These are phyloP conservation scores for Selaginella tamariscina DNA, from an alignment of 75 land plant genomes.

Conservation along the genomic window DNA sequence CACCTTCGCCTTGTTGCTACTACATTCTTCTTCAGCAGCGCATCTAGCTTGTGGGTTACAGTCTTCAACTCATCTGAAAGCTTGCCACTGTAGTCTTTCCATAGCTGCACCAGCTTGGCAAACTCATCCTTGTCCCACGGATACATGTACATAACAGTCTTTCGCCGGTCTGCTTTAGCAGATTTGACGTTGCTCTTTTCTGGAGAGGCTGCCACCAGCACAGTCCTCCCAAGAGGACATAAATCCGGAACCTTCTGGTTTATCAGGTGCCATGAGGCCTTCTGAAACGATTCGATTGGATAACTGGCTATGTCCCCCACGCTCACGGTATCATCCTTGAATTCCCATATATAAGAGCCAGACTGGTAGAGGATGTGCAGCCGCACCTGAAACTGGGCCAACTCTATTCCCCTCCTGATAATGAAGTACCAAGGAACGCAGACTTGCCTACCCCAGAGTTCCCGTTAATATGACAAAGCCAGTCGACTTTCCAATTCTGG, in stretches of 20 bases:
- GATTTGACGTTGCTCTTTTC: neutral
- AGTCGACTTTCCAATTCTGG: neutral
- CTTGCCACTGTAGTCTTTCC: neutral
- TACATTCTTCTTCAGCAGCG: neutral
- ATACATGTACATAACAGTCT: neutral
- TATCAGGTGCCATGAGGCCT: neutral
- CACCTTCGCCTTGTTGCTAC: neutral
- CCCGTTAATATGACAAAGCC: neutral
- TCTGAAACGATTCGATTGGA: neutral
- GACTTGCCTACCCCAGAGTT: neutral
- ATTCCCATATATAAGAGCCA: neutral
- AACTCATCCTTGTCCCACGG: neutral
- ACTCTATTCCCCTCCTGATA: neutral
- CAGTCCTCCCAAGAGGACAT: neutral
- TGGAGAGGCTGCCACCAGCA: neutral
- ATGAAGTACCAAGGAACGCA: slow-evolving; percentile 1
- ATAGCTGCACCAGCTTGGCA: neutral
- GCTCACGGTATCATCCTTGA: neutral
- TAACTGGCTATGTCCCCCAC: neutral
- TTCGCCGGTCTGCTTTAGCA: neutral
- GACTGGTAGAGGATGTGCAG: neutral
- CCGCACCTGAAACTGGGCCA: neutral
- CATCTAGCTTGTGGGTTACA: too few species aligned
- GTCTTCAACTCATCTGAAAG: neutral
- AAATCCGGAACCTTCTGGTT: neutral